Conservation (phyloP, 1,139 yeast genomes). For the Kodamaea sp. region DNA sequence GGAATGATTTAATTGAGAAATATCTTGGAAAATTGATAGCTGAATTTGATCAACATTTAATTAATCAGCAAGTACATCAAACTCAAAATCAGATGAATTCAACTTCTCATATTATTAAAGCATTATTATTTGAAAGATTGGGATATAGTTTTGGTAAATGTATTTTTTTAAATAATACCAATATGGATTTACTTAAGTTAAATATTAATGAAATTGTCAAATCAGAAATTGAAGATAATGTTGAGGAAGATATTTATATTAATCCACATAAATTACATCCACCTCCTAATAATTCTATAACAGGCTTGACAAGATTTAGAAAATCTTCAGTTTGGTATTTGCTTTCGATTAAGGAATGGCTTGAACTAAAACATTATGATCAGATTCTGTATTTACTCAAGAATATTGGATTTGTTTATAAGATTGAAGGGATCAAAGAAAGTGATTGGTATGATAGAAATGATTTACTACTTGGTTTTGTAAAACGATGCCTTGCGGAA, state of each 20-base stretch:
- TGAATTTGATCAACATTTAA: slow-evolving; percentile 37
- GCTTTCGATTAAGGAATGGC: slow-evolving; percentile 74
- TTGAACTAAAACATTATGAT: slow-evolving; percentile 23
- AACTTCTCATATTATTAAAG: slow-evolving; percentile 39
- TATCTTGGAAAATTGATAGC: slow-evolving; percentile 40
- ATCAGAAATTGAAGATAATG: slow-evolving; percentile 14
- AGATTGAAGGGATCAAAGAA: slow-evolving; percentile 17
- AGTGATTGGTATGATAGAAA: slow-evolving; percentile 35
- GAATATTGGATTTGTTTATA: slow-evolving; percentile 26
- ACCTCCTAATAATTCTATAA: slow-evolving; percentile 32
- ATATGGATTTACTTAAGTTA: slow-evolving; percentile 11
- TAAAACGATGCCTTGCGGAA: slow-evolving; percentile 19
- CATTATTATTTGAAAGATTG: slow-evolving; percentile 37
- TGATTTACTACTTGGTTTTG: slow-evolving; percentile 29
- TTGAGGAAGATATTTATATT: slow-evolving; percentile 30
- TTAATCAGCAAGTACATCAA: slow-evolving; percentile 17
- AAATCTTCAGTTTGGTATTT: slow-evolving; percentile 79
- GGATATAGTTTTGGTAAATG: slow-evolving; percentile 38
- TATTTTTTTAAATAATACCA: slow-evolving; percentile 18
- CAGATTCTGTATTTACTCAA: slow-evolving; percentile 24
- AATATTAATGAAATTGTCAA: slow-evolving; percentile 2
- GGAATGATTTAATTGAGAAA: slow-evolving; percentile 46
- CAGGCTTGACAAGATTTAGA: slow-evolving; percentile 59
- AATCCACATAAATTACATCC: slow-evolving; percentile 39
- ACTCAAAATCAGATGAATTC: no score